Base-by-base conservation (phyloP, 192 early-diverging fungal species). In the Geosiphon pyriformis region DNA sequence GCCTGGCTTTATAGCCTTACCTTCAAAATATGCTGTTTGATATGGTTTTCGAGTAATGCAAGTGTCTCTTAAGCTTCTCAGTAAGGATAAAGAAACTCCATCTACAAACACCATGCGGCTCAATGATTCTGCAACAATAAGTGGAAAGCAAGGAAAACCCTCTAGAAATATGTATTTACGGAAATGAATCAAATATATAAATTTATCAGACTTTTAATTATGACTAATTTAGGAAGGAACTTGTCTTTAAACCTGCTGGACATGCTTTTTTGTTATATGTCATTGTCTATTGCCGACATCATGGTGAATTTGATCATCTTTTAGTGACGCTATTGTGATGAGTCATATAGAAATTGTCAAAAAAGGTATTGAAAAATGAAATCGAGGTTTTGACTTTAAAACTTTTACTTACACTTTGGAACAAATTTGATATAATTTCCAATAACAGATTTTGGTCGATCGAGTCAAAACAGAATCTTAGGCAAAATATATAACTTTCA, bases 21-120 rank as follows among this genome's bases (percentile, higher is more conserved):
- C 74, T 4, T 68, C 71, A 27, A 94, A 70, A 65, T 94, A 91
- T 47, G 84, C 82, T 42, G 37, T 15, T 42, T 42, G 6, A 42
- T 15, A 42, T 42, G 37, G 15, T 42, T 42, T 42, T 42, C 37
- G 15, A 42, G 37, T 10, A 42, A 42, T 42, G 6, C 7, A 10
- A 42, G 15, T 42, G 15, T 15, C 37, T 42, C 37, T 42, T 10
- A 15, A 42, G 7, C 7, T 42, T 42, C 37, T 42, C 15, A 10
- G 37, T 6, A 42, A 10, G 6, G 37, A 42, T 42, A n/a, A 42
- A 42, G 37, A 10, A 42, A 42, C 37, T 10, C 37, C 37, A 42
- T 42, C 37, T 15, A 42, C 7, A 15, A 42, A 42, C 37, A 42
- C 37, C 15, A 15, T 15, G 15, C 15, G 6, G 6, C 37, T 42